These are phyloP conservation scores for Hemisphaericaspora xylanilytica DNA, from an alignment of 1,139 yeast species.

Conservation along the genomic window DNA sequence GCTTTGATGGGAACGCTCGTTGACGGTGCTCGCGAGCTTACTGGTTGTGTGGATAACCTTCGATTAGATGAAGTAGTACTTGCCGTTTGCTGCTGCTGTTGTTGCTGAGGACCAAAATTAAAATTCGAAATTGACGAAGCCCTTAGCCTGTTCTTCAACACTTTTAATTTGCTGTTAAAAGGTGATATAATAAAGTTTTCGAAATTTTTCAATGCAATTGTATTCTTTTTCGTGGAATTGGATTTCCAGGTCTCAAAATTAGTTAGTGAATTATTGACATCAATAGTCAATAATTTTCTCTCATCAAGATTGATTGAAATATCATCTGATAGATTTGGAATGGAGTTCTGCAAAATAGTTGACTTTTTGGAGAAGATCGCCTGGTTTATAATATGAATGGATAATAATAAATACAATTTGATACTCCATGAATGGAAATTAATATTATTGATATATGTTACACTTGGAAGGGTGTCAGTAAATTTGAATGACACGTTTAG, in stretches of 20 bases:
- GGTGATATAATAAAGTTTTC: constrained; percentile 50
- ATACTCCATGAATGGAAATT: constrained; percentile 9
- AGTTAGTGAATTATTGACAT: constrained; percentile 8
- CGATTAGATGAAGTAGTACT: constrained; percentile 3
- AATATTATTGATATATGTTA: constrained; percentile 12
- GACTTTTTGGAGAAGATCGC: constrained; percentile 13
- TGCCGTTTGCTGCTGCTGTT: constrained; percentile 1
- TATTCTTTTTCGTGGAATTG: constrained; percentile 10
- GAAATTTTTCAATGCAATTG: constrained; percentile 54
- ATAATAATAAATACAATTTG: constrained; percentile 14
- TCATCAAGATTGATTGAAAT: constrained; percentile 13
- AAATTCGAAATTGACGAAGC: constrained; percentile 13
- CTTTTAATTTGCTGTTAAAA: constrained; percentile 28
- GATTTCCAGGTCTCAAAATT: constrained; percentile 2
- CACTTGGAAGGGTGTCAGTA: neutral
- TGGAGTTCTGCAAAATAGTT: constrained; percentile 13
- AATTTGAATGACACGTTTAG: constrained; percentile 14
- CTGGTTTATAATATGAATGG: constrained; percentile 15
- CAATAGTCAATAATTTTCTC: constrained; percentile 14
- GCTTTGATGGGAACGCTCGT: constrained; percentile 4
- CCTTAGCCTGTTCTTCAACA: constrained; percentile 14
- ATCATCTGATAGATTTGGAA: constrained; percentile 14
- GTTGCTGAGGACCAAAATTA: constrained; percentile 2
- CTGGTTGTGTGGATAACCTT: neutral
- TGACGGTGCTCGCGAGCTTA: neutral